Evolutionary conservation across 805 yeast genomes (phyloP).

Genomic region (Myxozyma melibiosi): DNA sequence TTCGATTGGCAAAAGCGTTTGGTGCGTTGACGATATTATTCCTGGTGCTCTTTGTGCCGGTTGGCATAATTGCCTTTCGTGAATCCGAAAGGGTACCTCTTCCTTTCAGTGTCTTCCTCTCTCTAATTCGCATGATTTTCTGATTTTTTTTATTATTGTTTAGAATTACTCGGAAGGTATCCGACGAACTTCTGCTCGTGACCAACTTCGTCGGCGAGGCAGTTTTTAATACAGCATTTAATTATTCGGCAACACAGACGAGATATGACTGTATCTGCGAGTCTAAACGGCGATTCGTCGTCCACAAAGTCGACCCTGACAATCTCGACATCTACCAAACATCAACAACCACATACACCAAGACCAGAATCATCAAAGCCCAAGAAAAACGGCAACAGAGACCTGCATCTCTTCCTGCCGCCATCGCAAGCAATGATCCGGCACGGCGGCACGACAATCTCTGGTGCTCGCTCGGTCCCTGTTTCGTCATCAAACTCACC

Average conservation of each 20-base stretch:
- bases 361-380: background rate
- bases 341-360: background rate
- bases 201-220: conserved; percentile 38
- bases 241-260: background rate
- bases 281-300: background rate
- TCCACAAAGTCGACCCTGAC: background rate
- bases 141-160: no score
- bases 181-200: conserved; percentile 34
- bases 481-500: conserved; percentile 25
- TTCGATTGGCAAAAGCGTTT: conserved; percentile 21
- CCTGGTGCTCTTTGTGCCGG: conserved; percentile 21
- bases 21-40: conserved; percentile 19
- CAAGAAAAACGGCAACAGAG: background rate
- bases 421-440: background rate
- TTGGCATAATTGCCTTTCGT: conserved; percentile 21
- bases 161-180: conserved; percentile 1
- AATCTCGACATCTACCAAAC: background rate
- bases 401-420: conserved; percentile 13
- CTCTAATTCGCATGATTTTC: no score
- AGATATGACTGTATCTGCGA: background rate
- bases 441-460: conserved; percentile 21
- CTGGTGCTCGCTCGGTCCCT: conserved; percentile 25
- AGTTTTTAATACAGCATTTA: conserved; percentile 29
- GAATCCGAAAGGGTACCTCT: conserved; percentile 21
- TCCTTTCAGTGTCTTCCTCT: no score